Evolutionary conservation across 2,329 filamentous ascomycete species (phyloP).

Genomic region (Pyricularia grisea): DNA sequence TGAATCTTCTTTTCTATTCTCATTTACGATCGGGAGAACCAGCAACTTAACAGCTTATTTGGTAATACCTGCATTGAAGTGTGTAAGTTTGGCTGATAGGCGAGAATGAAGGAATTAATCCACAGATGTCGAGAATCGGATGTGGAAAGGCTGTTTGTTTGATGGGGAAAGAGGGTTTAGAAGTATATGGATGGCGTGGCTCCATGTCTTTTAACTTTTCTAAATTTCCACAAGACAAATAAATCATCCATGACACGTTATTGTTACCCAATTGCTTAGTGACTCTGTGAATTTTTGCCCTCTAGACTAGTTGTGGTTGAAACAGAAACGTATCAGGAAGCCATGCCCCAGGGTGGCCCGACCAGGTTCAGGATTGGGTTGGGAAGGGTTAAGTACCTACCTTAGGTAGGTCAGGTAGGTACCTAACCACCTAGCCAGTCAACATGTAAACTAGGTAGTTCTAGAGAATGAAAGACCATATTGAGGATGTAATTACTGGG

Average conservation of each 20-base stretch:
- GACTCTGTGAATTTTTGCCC: neutral
- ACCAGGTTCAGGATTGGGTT: too few relatives aligned
- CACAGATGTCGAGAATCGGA: neutral
- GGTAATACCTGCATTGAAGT: neutral
- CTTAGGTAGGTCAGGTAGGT: too few relatives aligned
- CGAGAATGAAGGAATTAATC: neutral
- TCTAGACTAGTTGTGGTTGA: neutral
- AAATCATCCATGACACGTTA: neutral
- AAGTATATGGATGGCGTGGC: neutral
- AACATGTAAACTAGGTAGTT: too few relatives aligned
- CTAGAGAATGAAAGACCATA: too few relatives aligned
- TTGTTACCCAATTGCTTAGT: neutral
- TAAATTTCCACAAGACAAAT: neutral
- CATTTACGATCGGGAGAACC: neutral
- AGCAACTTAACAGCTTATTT: neutral
- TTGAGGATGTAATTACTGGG: too few relatives aligned
- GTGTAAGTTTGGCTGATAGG: neutral
- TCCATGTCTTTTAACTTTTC: neutral
- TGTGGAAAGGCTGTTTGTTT: neutral
- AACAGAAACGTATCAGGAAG: neutral
- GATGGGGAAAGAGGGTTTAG: neutral
- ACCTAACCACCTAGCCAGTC: too few relatives aligned
- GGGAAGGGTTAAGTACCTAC: too few relatives aligned
- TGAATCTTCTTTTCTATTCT: constrained; percentile 4
- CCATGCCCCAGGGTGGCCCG: too few relatives aligned